Conservation (phyloP, 108 stramenopile species). For the Skeletonema grethae region DNA sequence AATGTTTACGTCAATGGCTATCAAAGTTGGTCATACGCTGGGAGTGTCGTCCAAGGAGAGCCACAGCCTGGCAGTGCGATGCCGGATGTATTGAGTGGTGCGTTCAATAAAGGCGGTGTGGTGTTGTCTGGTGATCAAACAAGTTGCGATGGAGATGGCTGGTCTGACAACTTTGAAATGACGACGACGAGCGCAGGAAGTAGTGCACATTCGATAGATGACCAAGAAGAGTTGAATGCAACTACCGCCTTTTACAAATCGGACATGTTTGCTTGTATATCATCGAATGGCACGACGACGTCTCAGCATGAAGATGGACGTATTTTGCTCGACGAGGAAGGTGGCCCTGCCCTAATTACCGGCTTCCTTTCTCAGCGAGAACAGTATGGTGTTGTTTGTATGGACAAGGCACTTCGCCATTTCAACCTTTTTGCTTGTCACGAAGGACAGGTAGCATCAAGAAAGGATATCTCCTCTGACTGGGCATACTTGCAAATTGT, state of each 20-base stretch:
- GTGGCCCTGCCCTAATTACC: slow-evolving; percentile 83
- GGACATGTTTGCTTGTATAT: slow-evolving; percentile 85
- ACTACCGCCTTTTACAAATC: slow-evolving; percentile 63
- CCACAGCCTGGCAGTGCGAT: slow-evolving; percentile 77
- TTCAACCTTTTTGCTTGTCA: slow-evolving; percentile 73
- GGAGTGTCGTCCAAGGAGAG: slow-evolving; percentile 71
- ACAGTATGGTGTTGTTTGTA: slow-evolving; percentile 79
- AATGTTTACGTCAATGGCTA: slow-evolving; percentile 86
- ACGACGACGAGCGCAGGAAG: not conserved
- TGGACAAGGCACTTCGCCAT: slow-evolving; percentile 57
- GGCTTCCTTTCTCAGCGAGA: slow-evolving; percentile 87
- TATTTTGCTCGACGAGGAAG: slow-evolving; percentile 73
- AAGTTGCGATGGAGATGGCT: slow-evolving; percentile 14
- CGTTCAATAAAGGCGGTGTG: slow-evolving; percentile 77
- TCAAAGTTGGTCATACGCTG: slow-evolving; percentile 87
- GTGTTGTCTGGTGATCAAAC: slow-evolving; percentile 23
- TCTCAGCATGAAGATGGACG: slow-evolving; percentile 28
- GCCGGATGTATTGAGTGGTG: slow-evolving; percentile 69
- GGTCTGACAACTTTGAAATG: slow-evolving; percentile 17
- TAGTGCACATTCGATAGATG: not conserved
- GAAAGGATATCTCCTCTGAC: slow-evolving; percentile 53
- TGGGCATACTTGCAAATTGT: slow-evolving; percentile 86
- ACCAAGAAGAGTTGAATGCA: slow-evolving; percentile 28
- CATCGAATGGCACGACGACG: slow-evolving; percentile 55
- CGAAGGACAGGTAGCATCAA: slow-evolving; percentile 56